A percentile compares a stretch with the other conserved stretches of the same genome.
Evolutionary conservation across 768 basidiomycete genomes (phyloP).

Genomic region (Aureoboletus auriporus): DNA sequence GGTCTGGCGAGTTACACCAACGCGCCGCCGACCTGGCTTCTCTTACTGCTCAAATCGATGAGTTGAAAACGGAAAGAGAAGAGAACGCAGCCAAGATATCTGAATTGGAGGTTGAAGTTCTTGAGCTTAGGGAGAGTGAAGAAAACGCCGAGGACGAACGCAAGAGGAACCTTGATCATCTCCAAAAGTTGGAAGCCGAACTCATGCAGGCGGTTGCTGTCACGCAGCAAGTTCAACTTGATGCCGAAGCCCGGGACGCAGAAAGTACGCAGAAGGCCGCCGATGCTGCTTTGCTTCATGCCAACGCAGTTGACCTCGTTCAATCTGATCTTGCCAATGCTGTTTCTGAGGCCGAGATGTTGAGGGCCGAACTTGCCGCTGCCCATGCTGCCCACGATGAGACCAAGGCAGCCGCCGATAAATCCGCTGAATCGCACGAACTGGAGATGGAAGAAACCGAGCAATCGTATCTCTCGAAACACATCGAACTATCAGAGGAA

Average conservation of each 20-base stretch:
- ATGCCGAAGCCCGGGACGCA: constrained; percentile 44
- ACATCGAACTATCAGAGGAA: constrained; percentile 51
- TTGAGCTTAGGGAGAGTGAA: constrained; percentile 70
- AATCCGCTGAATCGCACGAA: constrained; percentile 45
- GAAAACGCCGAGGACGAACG: constrained; percentile 63
- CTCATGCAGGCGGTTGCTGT: constrained; percentile 45
- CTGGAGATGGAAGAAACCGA: constrained; percentile 51
- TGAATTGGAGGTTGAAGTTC: constrained; percentile 76
- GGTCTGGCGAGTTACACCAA: constrained; percentile 43
- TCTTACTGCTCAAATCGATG: constrained; percentile 47
- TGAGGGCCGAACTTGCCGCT: constrained; percentile 45
- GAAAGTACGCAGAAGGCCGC: constrained; percentile 39
- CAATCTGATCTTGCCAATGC: constrained; percentile 42
- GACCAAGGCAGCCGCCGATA: constrained; percentile 40
- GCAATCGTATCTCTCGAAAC: constrained; percentile 42
- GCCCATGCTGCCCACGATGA: constrained; percentile 47
- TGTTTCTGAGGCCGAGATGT: constrained; percentile 39
- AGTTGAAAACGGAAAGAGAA: constrained; percentile 62
- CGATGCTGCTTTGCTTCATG: constrained; percentile 40
- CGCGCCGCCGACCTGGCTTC: constrained; percentile 40
- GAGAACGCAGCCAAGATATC: constrained; percentile 69
- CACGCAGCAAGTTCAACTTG: constrained; percentile 45
- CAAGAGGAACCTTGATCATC: constrained; percentile 38
- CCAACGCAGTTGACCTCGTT: constrained; percentile 42
- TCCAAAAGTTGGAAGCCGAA: constrained; percentile 53